Base-by-base conservation (phyloP, 1,284 basidiomycete species). In the Anthracocystis panici-leucophaei region DNA sequence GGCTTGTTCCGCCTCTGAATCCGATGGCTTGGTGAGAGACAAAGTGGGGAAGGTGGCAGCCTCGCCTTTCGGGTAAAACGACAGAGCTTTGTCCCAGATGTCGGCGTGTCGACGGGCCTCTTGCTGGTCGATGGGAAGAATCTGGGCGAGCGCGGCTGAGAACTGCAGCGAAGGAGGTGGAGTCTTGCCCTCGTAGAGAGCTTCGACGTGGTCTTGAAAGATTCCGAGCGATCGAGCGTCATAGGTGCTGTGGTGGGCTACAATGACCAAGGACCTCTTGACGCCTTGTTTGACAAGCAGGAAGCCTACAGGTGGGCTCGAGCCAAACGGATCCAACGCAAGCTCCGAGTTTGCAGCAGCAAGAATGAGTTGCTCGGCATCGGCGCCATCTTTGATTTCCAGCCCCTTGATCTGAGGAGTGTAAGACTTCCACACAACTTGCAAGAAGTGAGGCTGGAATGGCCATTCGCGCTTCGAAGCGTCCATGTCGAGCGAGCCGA, bases 221-320 rank as follows among this genome's bases (percentile, higher is more conserved):
- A 78, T 65, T 5, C 68, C 62, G 10, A 83, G 66, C 18, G 82
- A 79, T 27, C 64, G 59, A 18, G 74, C 80, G 49, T 83, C 82
- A 57, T 81, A 83, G 5, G 79, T 64, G 25, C 77, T 79, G 57
- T 83, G 82, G 55, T 83, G 82, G 25, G 77, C 67, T 0, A 74
- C 50, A 0, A 79, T 49, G 7, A 77, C 57, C 25, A 80, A 52
- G 2, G n/a, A 67, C 41, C 25, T 48, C 21, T 66, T 16, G 9
- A 20, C 12, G 16, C 56, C 71, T n/a, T 73, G 74, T 12, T 44
- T 42, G 29, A 76, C 61, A 9, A 75, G 45, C 16, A 65, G 14
- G 51, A 79, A 73, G 12, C 67, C 77, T 5, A 77, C 49, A 0
- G 77, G 75, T 6, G 74, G 68, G 2, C 21, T 18, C 10, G 40